These are phyloP conservation scores for Chytriomyces sp. DNA, from an alignment of 192 early-diverging fungal genomes.

Conservation along the genomic window DNA sequence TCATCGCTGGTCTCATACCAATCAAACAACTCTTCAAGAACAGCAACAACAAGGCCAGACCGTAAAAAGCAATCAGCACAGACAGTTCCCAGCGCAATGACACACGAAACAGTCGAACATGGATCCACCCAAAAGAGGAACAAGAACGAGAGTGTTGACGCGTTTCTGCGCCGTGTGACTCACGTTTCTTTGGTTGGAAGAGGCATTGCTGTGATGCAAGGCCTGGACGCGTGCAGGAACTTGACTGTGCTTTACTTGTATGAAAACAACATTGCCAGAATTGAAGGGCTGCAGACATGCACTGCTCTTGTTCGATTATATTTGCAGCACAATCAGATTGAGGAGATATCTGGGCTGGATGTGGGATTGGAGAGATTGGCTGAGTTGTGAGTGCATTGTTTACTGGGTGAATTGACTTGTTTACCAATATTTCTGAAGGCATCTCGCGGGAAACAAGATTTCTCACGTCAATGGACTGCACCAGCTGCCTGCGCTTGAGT, in stretches of 20 bases:
- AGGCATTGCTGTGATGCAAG: slow-evolving; percentile 51
- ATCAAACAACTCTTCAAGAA: not conserved
- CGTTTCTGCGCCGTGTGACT: slow-evolving; percentile 50
- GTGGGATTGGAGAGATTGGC: slow-evolving; percentile 39
- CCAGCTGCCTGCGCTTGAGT: slow-evolving; percentile 45
- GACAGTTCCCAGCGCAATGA: slow-evolving; percentile 24
- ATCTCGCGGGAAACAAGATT: slow-evolving; percentile 55
- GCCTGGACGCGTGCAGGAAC: slow-evolving; percentile 47
- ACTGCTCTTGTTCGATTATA: slow-evolving; percentile 48
- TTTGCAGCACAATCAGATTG: slow-evolving; percentile 59
- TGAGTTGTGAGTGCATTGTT: slow-evolving; percentile 41
- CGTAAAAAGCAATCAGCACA: not conserved
- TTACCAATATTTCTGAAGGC: slow-evolving; percentile 34
- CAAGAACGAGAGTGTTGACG: slow-evolving; percentile 41
- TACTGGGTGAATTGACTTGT: not conserved
- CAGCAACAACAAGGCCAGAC: not conserved
- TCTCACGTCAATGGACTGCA: slow-evolving; percentile 37
- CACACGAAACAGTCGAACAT: slow-evolving; percentile 42
- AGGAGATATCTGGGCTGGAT: slow-evolving; percentile 50
- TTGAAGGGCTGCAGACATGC: slow-evolving; percentile 47
- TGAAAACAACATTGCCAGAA: slow-evolving; percentile 56
- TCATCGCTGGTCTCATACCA: slow-evolving; percentile 17
- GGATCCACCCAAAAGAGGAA: slow-evolving; percentile 51
- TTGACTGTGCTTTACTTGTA: slow-evolving; percentile 57
- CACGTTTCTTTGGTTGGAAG: slow-evolving; percentile 53